Percentiles rank a stretch among this genome's conserved stretches.
These are phyloP conservation scores for Corynascus novoguineensis DNA, from an alignment of 495 filamentous ascomycete species.

Conservation along the genomic window DNA sequence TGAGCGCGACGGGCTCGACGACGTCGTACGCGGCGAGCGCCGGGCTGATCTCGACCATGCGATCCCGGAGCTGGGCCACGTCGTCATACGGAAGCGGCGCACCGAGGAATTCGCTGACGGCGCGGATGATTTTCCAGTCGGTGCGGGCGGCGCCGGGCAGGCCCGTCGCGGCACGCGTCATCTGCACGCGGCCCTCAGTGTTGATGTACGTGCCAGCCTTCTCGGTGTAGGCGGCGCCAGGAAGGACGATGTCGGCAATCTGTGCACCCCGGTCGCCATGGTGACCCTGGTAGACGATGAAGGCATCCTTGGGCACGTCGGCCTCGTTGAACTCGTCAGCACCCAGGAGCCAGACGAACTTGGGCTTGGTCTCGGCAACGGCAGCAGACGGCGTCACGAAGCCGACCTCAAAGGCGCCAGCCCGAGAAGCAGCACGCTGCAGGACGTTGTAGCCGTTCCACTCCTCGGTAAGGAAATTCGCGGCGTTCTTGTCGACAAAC, in stretches of 20 bases:
- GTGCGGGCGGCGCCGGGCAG: constrained; percentile 83
- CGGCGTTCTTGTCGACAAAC: constrained; percentile 87
- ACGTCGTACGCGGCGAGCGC: constrained; percentile 84
- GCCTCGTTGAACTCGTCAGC: constrained; percentile 79
- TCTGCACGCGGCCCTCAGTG: constrained; percentile 92
- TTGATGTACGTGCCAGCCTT: constrained; percentile 97
- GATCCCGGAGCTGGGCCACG: constrained; percentile 75
- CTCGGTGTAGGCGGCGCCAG: constrained; percentile 92
- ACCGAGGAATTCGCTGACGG: constrained; percentile 84
- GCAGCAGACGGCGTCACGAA: constrained; percentile 76
- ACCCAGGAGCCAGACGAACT: constrained; percentile 94
- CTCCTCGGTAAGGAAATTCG: constrained; percentile 79
- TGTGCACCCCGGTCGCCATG: constrained; percentile 92
- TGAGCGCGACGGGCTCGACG: constrained; percentile 68
- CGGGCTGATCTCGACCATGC: constrained; percentile 93
- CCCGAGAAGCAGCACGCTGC: constrained; percentile 84
- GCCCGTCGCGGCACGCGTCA: constrained; percentile 80
- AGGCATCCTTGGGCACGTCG: constrained; percentile 88
- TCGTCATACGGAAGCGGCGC: constrained; percentile 86
- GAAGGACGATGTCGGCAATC: constrained; percentile 88
- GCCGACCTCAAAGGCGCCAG: constrained; percentile 90
- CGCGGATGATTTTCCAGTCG: constrained; percentile 98
- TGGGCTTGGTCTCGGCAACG: constrained; percentile 76
- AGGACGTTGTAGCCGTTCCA: constrained; percentile 98
- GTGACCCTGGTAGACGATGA: constrained; percentile 96